These are phyloP conservation scores for Colletotrichum sidae DNA, from an alignment of 2,329 filamentous ascomycete genomes.

Conservation along the genomic window DNA sequence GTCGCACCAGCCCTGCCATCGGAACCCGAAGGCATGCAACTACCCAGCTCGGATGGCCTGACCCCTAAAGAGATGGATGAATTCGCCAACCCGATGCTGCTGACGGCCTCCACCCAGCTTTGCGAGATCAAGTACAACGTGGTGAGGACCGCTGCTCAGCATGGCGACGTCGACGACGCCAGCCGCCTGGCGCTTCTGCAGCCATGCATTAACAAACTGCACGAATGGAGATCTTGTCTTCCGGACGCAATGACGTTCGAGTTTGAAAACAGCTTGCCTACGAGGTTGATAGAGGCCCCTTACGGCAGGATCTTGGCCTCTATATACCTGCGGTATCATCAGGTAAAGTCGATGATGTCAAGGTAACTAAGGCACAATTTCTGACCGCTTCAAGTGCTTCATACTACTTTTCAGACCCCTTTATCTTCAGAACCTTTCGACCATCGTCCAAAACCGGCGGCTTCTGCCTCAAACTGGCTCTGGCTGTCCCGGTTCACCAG, in stretches of 20 bases:
- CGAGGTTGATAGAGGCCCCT: conserved; percentile 12
- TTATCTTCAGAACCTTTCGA: conserved; percentile 33
- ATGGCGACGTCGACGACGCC: conserved; percentile 15
- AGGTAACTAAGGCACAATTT: background rate
- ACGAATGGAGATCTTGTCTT: conserved; percentile 19
- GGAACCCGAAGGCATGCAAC: conserved; percentile 17
- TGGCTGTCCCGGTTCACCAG: background rate
- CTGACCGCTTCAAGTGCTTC: conserved; percentile 15
- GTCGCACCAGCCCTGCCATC: conserved; percentile 14
- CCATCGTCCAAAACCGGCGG: background rate
- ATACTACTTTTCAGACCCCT: conserved; percentile 35
- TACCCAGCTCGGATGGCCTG: conserved; percentile 4
- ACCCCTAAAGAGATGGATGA: conserved; percentile 4
- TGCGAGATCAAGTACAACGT: conserved; percentile 33
- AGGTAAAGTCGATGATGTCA: conserved; percentile 8
- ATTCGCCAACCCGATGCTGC: conserved; percentile 31
- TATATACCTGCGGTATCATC: conserved; percentile 34
- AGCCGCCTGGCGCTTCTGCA: background rate
- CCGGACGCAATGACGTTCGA: conserved; percentile 16
- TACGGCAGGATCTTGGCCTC: conserved; percentile 21
- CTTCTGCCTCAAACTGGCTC: background rate
- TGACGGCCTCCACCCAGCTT: conserved; percentile 16
- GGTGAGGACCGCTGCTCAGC: conserved; percentile 23
- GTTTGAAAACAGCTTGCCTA: conserved; percentile 23
- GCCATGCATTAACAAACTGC: conserved; percentile 25